Evolutionary conservation across 2,329 filamentous ascomycete genomes (phyloP).

Genomic region (Penicillium sp.): DNA sequence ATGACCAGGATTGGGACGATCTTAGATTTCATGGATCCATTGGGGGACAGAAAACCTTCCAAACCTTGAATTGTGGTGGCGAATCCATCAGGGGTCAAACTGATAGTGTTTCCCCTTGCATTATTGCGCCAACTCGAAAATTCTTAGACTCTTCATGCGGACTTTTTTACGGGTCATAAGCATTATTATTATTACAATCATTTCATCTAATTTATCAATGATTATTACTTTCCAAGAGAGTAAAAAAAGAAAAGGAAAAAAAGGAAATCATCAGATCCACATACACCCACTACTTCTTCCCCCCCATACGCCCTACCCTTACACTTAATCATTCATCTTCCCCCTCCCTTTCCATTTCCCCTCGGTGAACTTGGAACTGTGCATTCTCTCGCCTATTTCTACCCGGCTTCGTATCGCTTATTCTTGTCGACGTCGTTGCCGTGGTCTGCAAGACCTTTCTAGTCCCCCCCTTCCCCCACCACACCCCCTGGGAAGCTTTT

Average conservation of each 20-base stretch:
- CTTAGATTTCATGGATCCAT: too few relatives aligned
- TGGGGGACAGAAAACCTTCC: not conserved
- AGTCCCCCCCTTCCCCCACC: not conserved
- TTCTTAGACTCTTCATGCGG: too few relatives aligned
- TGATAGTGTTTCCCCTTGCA: conserved; percentile 7
- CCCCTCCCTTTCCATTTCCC: conserved; percentile 1
- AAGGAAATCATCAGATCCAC: conserved; percentile 10
- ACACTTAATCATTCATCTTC: conserved; percentile 17
- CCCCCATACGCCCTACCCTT: conserved; percentile 15
- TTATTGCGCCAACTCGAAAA: too few relatives aligned
- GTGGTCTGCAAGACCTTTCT: not conserved
- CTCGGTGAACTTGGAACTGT: too few relatives aligned
- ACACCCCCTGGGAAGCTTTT: not conserved
- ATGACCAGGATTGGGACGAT: too few relatives aligned
- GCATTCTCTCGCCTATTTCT: not conserved
- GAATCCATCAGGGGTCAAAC: too few relatives aligned
- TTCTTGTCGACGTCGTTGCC: not conserved
- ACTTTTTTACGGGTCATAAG: too few relatives aligned
- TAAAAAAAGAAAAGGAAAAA: not conserved
- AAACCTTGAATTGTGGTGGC: not conserved
- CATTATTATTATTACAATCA: too few relatives aligned
- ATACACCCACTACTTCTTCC: conserved; percentile 11
- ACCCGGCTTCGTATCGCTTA: not conserved
- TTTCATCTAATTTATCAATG: too few relatives aligned
- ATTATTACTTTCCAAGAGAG: too few relatives aligned